Evolutionary conservation across 208 protist species (phyloP), one percentile per base, ranked within the genome.

Genomic region (Herpetomonas samuelpessoai): DNA sequence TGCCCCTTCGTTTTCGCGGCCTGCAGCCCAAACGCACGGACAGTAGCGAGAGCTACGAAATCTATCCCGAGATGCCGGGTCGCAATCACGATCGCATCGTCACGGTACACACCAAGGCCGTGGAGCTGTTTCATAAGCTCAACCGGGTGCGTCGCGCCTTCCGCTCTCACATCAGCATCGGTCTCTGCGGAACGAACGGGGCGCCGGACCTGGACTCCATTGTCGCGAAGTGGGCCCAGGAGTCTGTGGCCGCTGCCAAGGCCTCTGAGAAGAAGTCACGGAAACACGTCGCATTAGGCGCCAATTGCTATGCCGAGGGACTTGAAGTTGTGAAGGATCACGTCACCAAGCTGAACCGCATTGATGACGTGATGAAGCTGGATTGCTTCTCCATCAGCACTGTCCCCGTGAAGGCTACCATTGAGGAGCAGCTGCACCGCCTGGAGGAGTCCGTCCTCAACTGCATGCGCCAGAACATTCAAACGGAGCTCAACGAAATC

Each of bases 311-410:
- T 74, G 77, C 81, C 35, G 71, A 78, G 30, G 95, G 93, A 35
- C 96, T 98, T 64, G 69, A 74, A 54, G 79, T 93, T 41, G 76
- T 98, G 6, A 93, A 96, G 69, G 78, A 92, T 9, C 92, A 93
- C 58, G 58, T 71, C 10, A 64, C 74, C 41, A 96, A 97, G 69
- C 66, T 95, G 25, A 68, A 88, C 44, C 83, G 80, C 56, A 90
- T 99, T 46, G 94, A 97, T 47, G 84, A 95, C 59, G 63, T 65
- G 9, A 86, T 96, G 58, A 83, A 88, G 61, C 81, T 98, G 10
- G 95, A 97, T 74, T 98, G 96, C 75, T 95, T 98, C 55, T 78
- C 80, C 27, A 83, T 98, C 54, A 93, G 84, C 64, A 96, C 87
- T 10, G 74, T 92, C 21, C 90, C 91, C 1, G 80, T 98, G 30